Evolutionary conservation across 2,329 filamentous ascomycete genomes (phyloP), one percentile per base, ranked within the genome.

Genomic region (Torrubiella hemipterigena): DNA sequence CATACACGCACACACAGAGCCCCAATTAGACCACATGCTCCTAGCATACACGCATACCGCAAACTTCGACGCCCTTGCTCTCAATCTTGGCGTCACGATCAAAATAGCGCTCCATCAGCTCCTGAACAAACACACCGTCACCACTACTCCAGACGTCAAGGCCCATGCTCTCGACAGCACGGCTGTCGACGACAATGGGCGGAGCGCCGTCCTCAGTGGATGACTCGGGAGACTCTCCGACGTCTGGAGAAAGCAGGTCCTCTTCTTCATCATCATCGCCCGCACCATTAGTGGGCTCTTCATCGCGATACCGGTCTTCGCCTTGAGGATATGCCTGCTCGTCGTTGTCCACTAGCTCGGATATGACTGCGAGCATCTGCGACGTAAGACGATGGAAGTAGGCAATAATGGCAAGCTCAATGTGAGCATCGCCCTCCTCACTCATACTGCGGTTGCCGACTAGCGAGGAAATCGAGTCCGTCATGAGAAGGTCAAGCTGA

Each of bases 321-420:
- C 49, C 47, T 2, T 38, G 28, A 6, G 44, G 43, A 29, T 60
- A 59, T 9, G 56, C 52, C n/a, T 61, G 62, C 9, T 63, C 64
- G 6, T 59, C 50, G 29, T 50, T 51, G 23, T 66, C 63, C 6
- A 82, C 68, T 4, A 82, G 56, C 38, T 77, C 72, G 1, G 68
- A 66, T 32, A 86, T 51, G 4, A 70, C 67, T 1, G 65, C 65
- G 15, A 89, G 56, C 26, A 84, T 65, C 42, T 72, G 64, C 3
- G 71, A 69, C 1, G 82, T 86, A 31, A 85, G 63, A 2, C 81
- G 73, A 54, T 87, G 82, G 52, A 89, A 89, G 52, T 86, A 91
- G 2, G 81, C 77, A 33, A 87, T 81, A 30, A 85, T 70, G 24
- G 77, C 72, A 38, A 84, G 74, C 47, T 86, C 79, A 9, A 70